Percentiles rank a stretch among this genome's conserved stretches.
These are phyloP conservation scores for Brassica cretica DNA, from an alignment of 345 rosid genomes.

Conservation along the genomic window DNA sequence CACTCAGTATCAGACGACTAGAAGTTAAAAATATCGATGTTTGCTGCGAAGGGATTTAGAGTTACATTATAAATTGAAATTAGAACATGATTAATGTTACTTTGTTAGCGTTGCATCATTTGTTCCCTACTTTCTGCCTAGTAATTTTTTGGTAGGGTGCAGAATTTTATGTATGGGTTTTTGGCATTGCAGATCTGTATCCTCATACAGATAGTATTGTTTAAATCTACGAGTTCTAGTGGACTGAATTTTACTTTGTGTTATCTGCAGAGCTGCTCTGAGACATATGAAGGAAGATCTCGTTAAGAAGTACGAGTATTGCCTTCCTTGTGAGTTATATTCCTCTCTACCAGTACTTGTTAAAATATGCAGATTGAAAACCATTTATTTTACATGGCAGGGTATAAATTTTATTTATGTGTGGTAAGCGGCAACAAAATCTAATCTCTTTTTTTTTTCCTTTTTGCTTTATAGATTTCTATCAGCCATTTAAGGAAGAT, in stretches of 20 bases:
- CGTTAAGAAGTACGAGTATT: conserved; percentile 85
- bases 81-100: background rate
- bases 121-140: conserved; percentile 6
- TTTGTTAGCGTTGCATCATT: background rate
- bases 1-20: conserved; percentile 36
- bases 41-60: conserved; percentile 5
- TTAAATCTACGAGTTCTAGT: conserved; percentile 1
- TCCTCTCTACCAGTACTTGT: background rate
- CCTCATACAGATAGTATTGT: background rate
- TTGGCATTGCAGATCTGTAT: background rate
- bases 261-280: conserved; percentile 76
- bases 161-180: background rate
- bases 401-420: background rate
- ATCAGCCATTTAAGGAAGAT: conserved; percentile 86
- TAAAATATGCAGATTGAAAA: background rate
- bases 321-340: conserved; percentile 88
- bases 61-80: background rate
- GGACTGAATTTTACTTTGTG: conserved; percentile 21
- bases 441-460: background rate
- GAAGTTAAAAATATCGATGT: background rate
- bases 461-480: conserved; percentile 63
- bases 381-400: background rate
- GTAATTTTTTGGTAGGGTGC: background rate
- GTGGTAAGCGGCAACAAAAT: background rate
- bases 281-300: conserved; percentile 86